Evolutionary conservation across 148 eudicot species (phyloP).

Genomic region (Pouteria glomerata): DNA sequence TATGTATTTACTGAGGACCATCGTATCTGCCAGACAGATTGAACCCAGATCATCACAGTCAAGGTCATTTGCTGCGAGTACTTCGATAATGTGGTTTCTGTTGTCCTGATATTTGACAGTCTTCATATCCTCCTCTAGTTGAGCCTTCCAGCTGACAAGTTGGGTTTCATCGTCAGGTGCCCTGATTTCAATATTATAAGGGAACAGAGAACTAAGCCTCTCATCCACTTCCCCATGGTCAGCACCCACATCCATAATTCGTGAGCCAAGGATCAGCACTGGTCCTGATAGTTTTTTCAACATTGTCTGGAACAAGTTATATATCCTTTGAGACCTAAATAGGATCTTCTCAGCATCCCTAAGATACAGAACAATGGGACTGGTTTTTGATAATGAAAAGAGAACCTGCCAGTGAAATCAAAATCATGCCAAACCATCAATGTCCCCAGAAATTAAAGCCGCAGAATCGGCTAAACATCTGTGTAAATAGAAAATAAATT

Average conservation of each 20-base stretch:
- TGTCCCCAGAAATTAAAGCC: not conserved
- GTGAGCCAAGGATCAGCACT: slow-evolving; percentile 77
- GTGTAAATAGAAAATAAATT: not conserved
- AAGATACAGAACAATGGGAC: slow-evolving; percentile 73
- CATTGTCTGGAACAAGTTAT: slow-evolving; percentile 77
- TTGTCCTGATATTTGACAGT: slow-evolving; percentile 78
- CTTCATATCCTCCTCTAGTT: slow-evolving; percentile 82
- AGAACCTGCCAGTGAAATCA: slow-evolving; percentile 51
- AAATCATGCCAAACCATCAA: slow-evolving; percentile 1
- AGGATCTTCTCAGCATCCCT: slow-evolving; percentile 83
- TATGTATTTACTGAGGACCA: slow-evolving; percentile 63
- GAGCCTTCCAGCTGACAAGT: slow-evolving; percentile 82
- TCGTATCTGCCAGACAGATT: slow-evolving; percentile 52
- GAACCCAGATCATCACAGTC: slow-evolving; percentile 86
- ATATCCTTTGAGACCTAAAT: slow-evolving; percentile 63
- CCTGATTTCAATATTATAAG: slow-evolving; percentile 75
- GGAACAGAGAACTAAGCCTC: slow-evolving; percentile 61
- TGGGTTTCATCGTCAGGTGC: slow-evolving; percentile 81
- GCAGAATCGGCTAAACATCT: not conserved
- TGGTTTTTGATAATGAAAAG: slow-evolving; percentile 52
- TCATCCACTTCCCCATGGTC: slow-evolving; percentile 55
- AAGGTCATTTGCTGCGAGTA: slow-evolving; percentile 84
- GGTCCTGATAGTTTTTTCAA: slow-evolving; percentile 66
- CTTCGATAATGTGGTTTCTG: slow-evolving; percentile 77
- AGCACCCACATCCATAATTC: slow-evolving; percentile 39